Evolutionary conservation across 805 yeast species (phyloP), one percentile per base, ranked within the genome.

Genomic region (Candida endomychidarum): DNA sequence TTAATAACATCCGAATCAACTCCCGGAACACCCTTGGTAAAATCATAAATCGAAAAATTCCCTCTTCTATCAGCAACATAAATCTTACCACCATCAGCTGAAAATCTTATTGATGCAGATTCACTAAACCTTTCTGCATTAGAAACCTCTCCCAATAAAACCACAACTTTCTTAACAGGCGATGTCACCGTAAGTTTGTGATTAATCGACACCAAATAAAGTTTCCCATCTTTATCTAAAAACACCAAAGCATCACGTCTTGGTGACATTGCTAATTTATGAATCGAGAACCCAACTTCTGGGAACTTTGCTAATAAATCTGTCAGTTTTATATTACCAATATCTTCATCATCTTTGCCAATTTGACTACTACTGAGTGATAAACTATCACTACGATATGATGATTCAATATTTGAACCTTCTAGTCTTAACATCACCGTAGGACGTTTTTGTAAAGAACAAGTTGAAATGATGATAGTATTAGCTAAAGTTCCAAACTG

Each of bases 221-320:
- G 81, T 1, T 78, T 67, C 0, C 98, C 98, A 40, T 79, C 80
- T 44, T 86, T 77, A 54, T 85, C 93, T 15, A 89, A 61, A 50
- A 86, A 83, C 2, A 91, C 95, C 20, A 88, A 71, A 0, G 93
- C 83, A 55, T 89, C 95, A 21, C 93, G 90, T 16, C 96, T 67
- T 1, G 96, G 96, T 2, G 95, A 85, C 0, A 86, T 73, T 16
- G 82, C 80, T 41, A 83, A 77, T 32, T 72, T 70, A 57, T 90
- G 95, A 42, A 89, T 84, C 5, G 78, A 70, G 2, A 85, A 77
- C 0, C 98, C 97, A 11, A 90, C 75, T 52, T 90, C 95, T 40
- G 83, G 86, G 11, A 89, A 65, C 48, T 81, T 75, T 55, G 81
- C 61, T 9, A 66, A 37, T 8, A 58, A 46, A 36, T 63, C 70